Percentiles rank a stretch among this genome's conserved stretches.
Conservation (phyloP, 768 basidiomycete genomes). For the Kwoniella newhampshirensis region DNA sequence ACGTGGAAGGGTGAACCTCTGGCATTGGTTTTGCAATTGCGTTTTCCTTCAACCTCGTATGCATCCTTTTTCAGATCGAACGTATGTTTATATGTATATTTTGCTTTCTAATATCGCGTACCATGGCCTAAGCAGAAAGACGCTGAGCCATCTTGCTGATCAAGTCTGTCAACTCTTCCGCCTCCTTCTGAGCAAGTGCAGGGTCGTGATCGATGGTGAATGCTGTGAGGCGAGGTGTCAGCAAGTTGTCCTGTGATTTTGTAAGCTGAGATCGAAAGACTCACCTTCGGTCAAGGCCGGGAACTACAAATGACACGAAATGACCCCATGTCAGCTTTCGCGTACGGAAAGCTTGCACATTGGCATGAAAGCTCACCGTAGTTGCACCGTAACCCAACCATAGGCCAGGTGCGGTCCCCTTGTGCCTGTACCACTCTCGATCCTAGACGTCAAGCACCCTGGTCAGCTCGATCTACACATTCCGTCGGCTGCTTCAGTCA, state of each 20-base stretch:
- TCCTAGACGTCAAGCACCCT: conserved; percentile 21
- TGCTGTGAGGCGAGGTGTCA: conserved; percentile 23
- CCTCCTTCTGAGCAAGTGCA: conserved; percentile 46
- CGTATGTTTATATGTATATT: no score
- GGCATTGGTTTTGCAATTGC: no score
- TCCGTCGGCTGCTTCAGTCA: background rate
- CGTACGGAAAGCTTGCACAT: background rate
- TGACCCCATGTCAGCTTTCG: background rate
- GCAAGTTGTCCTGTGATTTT: background rate
- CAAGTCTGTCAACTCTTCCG: conserved; percentile 44
- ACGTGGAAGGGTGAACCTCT: no score
- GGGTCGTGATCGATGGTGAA: conserved; percentile 48
- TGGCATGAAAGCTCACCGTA: conserved; percentile 24
- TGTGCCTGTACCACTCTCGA: conserved; percentile 54
- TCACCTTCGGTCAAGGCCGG: conserved; percentile 43
- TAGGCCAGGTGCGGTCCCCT: conserved; percentile 50
- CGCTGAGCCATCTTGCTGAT: conserved; percentile 2
- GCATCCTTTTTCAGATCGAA: no score
- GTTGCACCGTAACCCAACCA: conserved; percentile 53
- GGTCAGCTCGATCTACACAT: conserved; percentile 1
- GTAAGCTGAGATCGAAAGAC: background rate
- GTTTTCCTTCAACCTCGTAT: no score
- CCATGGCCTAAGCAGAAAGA: background rate
- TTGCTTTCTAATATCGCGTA: no score
- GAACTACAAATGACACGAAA: conserved; percentile 34